These are phyloP conservation scores for Cyamopsis tetragonoloba DNA, from an alignment of 306 rosid species.

Conservation along the genomic window DNA sequence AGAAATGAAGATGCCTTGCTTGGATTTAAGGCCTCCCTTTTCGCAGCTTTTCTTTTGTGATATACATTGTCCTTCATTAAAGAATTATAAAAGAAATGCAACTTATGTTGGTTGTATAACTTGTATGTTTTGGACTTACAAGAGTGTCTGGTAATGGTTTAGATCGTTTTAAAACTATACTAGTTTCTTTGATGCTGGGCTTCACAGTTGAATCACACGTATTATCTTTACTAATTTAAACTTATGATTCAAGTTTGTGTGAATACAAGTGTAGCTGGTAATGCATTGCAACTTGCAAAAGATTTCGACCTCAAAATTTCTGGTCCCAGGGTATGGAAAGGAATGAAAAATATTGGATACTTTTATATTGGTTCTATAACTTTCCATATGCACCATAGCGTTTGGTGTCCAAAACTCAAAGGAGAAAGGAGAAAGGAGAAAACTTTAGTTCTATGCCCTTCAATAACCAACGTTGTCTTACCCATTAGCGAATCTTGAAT, in stretches of 20 bases:
- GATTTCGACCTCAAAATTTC: not conserved
- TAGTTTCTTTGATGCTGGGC: not conserved
- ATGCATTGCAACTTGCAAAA: slow-evolving; percentile 6
- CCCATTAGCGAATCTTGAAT: slow-evolving; percentile 12
- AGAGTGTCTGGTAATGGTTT: no score
- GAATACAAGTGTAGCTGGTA: not conserved
- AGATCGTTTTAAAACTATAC: not conserved
- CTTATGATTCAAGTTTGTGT: not conserved
- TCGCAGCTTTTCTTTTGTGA: slow-evolving; percentile 17
- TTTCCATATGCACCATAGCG: not conserved
- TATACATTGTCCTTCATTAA: not conserved
- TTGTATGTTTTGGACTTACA: not conserved
- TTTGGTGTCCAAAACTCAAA: not conserved
- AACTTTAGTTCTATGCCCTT: not conserved
- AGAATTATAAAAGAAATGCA: no score
- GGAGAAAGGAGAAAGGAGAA: not conserved
- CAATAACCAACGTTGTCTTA: not conserved
- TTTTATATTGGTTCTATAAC: not conserved
- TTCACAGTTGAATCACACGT: not conserved
- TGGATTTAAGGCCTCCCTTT: not conserved
- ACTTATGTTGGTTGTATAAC: not conserved
- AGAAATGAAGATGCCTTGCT: slow-evolving; percentile 19
- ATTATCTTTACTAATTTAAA: not conserved
- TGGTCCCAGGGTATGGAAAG: slow-evolving; percentile 8
- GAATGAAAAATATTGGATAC: slow-evolving; percentile 7